phyloP scores from a whole-genome alignment of 495 filamentous ascomycete species.

The Pyrenopolyporus hunteri region DNA sequence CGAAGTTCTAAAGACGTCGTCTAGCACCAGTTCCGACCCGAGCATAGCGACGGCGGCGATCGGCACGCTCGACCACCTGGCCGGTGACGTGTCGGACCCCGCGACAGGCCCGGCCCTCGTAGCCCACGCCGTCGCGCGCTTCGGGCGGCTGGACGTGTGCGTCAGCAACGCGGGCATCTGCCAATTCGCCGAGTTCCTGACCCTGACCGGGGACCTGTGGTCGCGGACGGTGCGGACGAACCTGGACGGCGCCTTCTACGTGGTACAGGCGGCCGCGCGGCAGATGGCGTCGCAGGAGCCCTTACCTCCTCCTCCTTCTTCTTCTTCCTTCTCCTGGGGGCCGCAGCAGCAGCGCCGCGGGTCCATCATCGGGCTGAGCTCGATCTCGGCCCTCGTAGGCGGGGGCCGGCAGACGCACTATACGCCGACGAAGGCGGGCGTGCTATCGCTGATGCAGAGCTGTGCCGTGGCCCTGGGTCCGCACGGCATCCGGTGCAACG shows the following conservation, averaged over 20 bases:
- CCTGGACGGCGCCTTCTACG: constrained; percentile 85
- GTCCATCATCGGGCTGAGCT: constrained; percentile 81
- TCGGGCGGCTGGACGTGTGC: constrained; percentile 74
- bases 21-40: not conserved
- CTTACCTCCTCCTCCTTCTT: not conserved
- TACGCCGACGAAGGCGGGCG: constrained; percentile 89
- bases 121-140: constrained; percentile 60
- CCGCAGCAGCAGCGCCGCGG: constrained; percentile 56
- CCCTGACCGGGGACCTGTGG: constrained; percentile 69
- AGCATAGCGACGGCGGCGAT: too few relatives aligned
- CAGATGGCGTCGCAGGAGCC: constrained; percentile 74
- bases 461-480: constrained; percentile 78
- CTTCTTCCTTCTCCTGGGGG: not conserved
- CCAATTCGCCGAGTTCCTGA: constrained; percentile 80
- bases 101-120: constrained; percentile 66
- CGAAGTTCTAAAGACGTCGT: constrained; percentile 43
- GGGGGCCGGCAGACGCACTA: constrained; percentile 84
- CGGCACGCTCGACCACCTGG: constrained; percentile 62
- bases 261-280: constrained; percentile 78
- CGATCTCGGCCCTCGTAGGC: constrained; percentile 85
- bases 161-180: constrained; percentile 90
- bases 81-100: constrained; percentile 71
- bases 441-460: constrained; percentile 84
- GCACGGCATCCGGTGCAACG: constrained; percentile 82
- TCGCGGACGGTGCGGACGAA: constrained; percentile 73